Base-by-base conservation (phyloP, 1,284 basidiomycete genomes). In the Heliocybe sulcata region DNA sequence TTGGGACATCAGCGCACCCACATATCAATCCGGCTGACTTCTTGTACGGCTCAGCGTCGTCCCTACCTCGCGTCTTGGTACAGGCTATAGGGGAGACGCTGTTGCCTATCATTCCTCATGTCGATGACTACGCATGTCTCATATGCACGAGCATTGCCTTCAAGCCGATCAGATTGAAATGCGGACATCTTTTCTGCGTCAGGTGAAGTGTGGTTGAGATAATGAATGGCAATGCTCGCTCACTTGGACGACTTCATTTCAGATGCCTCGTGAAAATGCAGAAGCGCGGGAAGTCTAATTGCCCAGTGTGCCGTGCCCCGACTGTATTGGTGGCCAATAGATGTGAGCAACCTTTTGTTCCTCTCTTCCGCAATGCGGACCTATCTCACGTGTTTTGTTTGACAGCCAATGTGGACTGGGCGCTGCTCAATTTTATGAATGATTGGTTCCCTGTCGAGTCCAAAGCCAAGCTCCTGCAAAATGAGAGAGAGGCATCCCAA, bases 221-320 rank as follows among this genome's bases (percentile, higher is more conserved):
- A 38, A 45, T 38, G 1, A 1, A n/a, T 31, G 51, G 35, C 31
- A 26, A 11, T 35, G 8, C 12, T 29, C 19, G 20, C 25, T 54
- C 6, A 12, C 47, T 25, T n/a, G n/a, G 53, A 26, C 55, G 26
- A 45, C 26, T 27, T n/a, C 14, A 9, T 26, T 42, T 14, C 22
- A 80, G 85, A 52, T 97, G 94, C 68, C 75, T 98, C 16, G 92
- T 94, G 51, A 97, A 98, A 73, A 89, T 98, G 83, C 95, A 98
- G 72, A 91, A 90, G 64, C 77, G 87, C 14, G 83, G 85, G 0
- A 84, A 89, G 62, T 81, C 75, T 11, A 76, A 88, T 59, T 98
- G 95, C 68, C 95, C 95, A 1, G 80, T 97, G 66, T 98, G 95
- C 67, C 79, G 93, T 25, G 77, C 85, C 1, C 80, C 82, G 1